Conservation (phyloP, 202 grass and related monocot genomes). For the Schoenoplectus tabernaemontani region DNA sequence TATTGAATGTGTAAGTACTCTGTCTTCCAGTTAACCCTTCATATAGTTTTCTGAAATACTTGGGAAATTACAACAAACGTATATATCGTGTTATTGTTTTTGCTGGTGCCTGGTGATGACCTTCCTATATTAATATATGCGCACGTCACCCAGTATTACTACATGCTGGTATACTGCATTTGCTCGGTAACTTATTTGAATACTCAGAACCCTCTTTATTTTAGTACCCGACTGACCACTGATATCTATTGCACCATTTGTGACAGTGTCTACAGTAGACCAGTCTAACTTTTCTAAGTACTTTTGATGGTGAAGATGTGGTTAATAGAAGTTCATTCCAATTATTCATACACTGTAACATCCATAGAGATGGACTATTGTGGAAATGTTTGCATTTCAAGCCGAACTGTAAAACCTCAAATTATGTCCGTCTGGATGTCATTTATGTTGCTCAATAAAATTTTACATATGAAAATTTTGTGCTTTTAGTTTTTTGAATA, state of each 20-base stretch:
- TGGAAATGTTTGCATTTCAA: too few relatives aligned
- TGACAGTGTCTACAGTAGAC: not conserved
- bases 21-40: not conserved
- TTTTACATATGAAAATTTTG: too few relatives aligned
- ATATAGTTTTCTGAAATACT: not conserved
- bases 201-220: not conserved
- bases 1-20: conserved; percentile 51
- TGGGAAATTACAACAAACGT: not conserved
- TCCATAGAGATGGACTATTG: too few relatives aligned
- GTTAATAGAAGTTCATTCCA: not conserved
- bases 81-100: not conserved
- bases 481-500: too few relatives aligned
- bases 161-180: not conserved
- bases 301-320: not conserved
- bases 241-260: too few relatives aligned
- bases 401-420: too few relatives aligned
- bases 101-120: not conserved
- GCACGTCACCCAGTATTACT: not conserved
- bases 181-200: not conserved
- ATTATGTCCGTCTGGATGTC: too few relatives aligned
- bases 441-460: too few relatives aligned
- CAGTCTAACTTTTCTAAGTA: not conserved
- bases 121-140: not conserved
- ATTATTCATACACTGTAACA: not conserved
- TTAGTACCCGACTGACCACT: too few relatives aligned